Percentiles rank a stretch among this genome's conserved stretches.
phyloP scores from a whole-genome alignment of 2,329 filamentous ascomycete species.

The Pseudocercospora crystallina region DNA sequence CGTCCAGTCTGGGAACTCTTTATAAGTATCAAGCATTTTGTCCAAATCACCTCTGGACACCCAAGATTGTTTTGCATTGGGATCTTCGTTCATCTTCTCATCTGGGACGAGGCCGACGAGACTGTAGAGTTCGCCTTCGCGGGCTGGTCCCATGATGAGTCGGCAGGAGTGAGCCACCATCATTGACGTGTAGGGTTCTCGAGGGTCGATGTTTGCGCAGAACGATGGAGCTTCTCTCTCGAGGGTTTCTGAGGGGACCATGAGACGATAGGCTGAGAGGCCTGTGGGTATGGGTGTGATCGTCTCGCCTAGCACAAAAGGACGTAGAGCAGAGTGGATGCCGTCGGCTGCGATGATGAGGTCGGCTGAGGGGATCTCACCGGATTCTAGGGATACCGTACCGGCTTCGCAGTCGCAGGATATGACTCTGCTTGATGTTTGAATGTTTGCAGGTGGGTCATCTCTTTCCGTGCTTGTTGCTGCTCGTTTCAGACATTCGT shows the following conservation, averaged over 20 bases:
- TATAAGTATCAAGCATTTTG: slow-evolving; percentile 43
- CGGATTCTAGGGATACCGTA: slow-evolving; percentile 36
- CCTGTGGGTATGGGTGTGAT: slow-evolving; percentile 37
- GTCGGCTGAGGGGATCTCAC: slow-evolving; percentile 32
- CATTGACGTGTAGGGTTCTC: slow-evolving; percentile 47
- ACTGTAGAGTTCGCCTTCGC: slow-evolving; percentile 43
- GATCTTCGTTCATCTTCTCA: slow-evolving; percentile 41
- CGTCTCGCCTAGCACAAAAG: slow-evolving; percentile 24
- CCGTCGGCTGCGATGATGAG: slow-evolving; percentile 42
- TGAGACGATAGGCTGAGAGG: slow-evolving; percentile 42
- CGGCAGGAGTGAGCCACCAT: slow-evolving; percentile 42
- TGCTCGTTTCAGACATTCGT: slow-evolving; percentile 34
- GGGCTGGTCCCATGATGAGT: slow-evolving; percentile 48
- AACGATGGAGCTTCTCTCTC: slow-evolving; percentile 21
- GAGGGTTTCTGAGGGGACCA: slow-evolving; percentile 30
- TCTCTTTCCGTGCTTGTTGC: slow-evolving; percentile 24
- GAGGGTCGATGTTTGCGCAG: slow-evolving; percentile 34
- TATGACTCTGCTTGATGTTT: slow-evolving; percentile 28
- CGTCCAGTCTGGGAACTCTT: slow-evolving; percentile 45
- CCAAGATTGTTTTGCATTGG: slow-evolving; percentile 41
- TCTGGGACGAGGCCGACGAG: slow-evolving; percentile 47
- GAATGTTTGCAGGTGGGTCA: slow-evolving; percentile 30
- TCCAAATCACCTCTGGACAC: slow-evolving; percentile 38
- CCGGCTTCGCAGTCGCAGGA: slow-evolving; percentile 28
- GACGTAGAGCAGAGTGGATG: slow-evolving; percentile 31